Evolutionary conservation across 2,329 filamentous ascomycete genomes (phyloP), one percentile per base, ranked within the genome.

Genomic region (Aureobasidium namibiae): DNA sequence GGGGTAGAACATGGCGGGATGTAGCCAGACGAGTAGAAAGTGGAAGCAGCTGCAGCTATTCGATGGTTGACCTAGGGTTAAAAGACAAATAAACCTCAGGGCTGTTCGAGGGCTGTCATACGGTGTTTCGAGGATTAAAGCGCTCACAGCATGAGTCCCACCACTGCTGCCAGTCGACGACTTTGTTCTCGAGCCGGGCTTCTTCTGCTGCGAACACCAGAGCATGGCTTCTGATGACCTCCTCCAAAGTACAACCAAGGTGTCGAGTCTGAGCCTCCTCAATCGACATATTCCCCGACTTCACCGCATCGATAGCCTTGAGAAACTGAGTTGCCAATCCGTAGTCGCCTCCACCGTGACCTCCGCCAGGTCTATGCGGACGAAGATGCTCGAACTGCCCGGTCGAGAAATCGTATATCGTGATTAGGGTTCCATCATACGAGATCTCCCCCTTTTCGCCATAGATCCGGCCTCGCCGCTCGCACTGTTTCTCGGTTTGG

Each of bases 181-280:
- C 85, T 69, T 81, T 85, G 67, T 81, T 83, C 53, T 80, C 79
- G 52, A 76, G 78, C 67, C 92, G 82, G 5, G 92, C 90, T 67
- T 95, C 88, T 74, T 97, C 94, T 0, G 92, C 94, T 24, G 90
- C 92, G 76, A 96, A 99, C 0, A 96, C 92, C 74, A 94, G 82
- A 1, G 89, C 92, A 74, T 97, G 94, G 68, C 90, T 95, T 50
- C 88, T 80, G n/a, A 97, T 80, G 1, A 88, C 84, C 68, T 97
- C 94, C 60, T 96, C 90, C 8, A 96, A 75, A 13, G 87, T 88
- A 73, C 90, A 95, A 0, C 90, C 91, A 26, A 97, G 78, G 69
- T 86, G 84, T 67, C 85, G 78, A 60, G 79, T 78, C 78, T 97
- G 92, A 1, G 92, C 92, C 62, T 81, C 80, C 41, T 80, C 75